These are phyloP conservation scores for Bacterosira constricta DNA, from an alignment of 108 stramenopile genomes.

Conservation along the genomic window DNA sequence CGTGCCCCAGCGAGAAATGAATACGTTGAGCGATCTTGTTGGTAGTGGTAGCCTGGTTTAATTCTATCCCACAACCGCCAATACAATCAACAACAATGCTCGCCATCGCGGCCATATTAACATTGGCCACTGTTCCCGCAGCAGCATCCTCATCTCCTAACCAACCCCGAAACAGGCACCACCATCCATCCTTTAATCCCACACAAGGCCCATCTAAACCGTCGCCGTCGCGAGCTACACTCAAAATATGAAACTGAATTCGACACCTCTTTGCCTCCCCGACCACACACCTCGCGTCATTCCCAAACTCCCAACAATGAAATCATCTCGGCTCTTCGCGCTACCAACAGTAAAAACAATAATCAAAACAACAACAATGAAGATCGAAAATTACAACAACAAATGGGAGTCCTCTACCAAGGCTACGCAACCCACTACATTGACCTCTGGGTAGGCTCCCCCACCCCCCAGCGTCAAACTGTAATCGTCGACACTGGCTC, in stretches of 20 bases:
- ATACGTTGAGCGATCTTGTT: too few species aligned
- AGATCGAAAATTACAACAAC: slow-evolving; percentile 31
- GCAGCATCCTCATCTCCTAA: slow-evolving; percentile 13
- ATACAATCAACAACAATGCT: too few species aligned
- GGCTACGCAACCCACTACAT: slow-evolving; percentile 94
- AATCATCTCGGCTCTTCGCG: neutral
- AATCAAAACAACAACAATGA: neutral
- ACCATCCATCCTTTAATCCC: slow-evolving; percentile 45
- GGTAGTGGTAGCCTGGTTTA: too few species aligned
- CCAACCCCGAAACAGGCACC: slow-evolving; percentile 28
- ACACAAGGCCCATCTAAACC: slow-evolving; percentile 29
- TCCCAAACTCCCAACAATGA: neutral
- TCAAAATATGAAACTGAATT: neutral
- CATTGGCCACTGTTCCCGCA: neutral
- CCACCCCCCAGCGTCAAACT: slow-evolving; percentile 92
- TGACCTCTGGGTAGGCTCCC: slow-evolving; percentile 93
- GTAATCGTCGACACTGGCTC: slow-evolving; percentile 97
- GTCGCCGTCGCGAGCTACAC: slow-evolving; percentile 38
- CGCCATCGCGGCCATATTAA: slow-evolving; percentile 1
- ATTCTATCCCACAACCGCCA: too few species aligned
- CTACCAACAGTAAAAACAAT: neutral
- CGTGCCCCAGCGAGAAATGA: too few species aligned
- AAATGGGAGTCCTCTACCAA: slow-evolving; percentile 61
- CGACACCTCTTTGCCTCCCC: slow-evolving; percentile 25
- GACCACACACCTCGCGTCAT: slow-evolving; percentile 30